phyloP scores from a whole-genome alignment of 805 yeast genomes.

The Yamadazyma endophytica region DNA sequence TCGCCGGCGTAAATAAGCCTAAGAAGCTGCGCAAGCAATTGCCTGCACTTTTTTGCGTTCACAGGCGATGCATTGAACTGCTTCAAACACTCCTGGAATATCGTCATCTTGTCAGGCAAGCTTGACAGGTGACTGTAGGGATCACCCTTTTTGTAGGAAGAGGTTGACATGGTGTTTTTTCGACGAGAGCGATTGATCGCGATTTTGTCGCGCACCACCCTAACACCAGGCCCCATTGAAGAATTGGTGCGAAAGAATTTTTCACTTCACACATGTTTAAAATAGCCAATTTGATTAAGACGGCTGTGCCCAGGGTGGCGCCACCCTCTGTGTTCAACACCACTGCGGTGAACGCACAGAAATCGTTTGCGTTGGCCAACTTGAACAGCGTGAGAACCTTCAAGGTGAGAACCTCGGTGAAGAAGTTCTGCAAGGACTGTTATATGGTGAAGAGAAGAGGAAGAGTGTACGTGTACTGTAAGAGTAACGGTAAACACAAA shows the following conservation, averaged over 20 bases:
- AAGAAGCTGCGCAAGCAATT: constrained; percentile 74
- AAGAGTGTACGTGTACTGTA: constrained; percentile 88
- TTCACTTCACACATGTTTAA: constrained; percentile 6
- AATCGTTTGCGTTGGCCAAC: no score
- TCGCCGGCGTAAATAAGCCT: constrained; percentile 84
- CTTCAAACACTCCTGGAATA: constrained; percentile 90
- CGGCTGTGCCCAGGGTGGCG: constrained; percentile 1
- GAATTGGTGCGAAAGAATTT: neutral
- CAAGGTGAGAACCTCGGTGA: constrained; percentile 89
- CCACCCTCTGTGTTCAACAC: neutral
- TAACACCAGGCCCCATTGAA: no score
- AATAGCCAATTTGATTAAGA: constrained; percentile 2
- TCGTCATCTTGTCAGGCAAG: constrained; percentile 93
- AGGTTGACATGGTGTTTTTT: constrained; percentile 69
- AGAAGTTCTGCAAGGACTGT: constrained; percentile 90
- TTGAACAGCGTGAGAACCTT: constrained; percentile 72
- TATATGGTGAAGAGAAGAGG: constrained; percentile 92
- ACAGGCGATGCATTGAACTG: constrained; percentile 91
- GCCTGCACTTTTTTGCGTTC: constrained; percentile 81
- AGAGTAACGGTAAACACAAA: constrained; percentile 87
- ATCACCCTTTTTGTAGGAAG: constrained; percentile 78
- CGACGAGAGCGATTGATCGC: constrained; percentile 2
- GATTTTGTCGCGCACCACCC: neutral
- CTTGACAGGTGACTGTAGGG: constrained; percentile 45
- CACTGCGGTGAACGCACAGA: no score